phyloP scores from a whole-genome alignment of 2,329 filamentous ascomycete genomes.

The Lachnellula willkommii region DNA sequence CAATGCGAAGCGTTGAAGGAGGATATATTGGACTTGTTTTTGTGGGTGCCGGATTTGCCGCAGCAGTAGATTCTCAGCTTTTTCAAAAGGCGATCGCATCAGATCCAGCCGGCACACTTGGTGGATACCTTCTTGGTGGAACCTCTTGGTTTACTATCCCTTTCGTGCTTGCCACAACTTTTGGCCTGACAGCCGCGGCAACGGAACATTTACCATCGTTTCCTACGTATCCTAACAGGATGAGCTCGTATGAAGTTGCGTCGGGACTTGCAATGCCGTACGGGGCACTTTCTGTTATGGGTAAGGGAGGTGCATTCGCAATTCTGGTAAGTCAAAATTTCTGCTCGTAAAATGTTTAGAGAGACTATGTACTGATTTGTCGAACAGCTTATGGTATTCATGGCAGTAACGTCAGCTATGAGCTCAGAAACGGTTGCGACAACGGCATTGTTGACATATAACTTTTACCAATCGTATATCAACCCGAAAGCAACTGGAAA shows the following conservation, averaged over 20 bases:
- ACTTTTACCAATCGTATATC: conserved; percentile 46
- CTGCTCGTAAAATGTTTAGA: no score
- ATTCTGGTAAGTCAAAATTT: conserved; percentile 40
- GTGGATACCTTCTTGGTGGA: conserved; percentile 72
- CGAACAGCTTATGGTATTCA: conserved; percentile 57
- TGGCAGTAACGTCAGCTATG: conserved; percentile 58
- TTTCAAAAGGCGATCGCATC: conserved; percentile 90
- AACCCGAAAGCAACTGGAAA: conserved; percentile 41
- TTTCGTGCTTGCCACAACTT: conserved; percentile 77
- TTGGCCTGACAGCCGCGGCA: conserved; percentile 73
- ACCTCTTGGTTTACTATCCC: conserved; percentile 86
- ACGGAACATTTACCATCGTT: conserved; percentile 63
- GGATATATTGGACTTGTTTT: conserved; percentile 73
- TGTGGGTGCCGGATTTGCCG: conserved; percentile 67
- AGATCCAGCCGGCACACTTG: conserved; percentile 72
- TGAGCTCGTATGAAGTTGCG: conserved; percentile 65
- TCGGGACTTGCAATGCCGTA: conserved; percentile 63
- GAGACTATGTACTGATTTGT: no score
- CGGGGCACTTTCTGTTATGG: conserved; percentile 63
- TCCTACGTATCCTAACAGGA: conserved; percentile 58
- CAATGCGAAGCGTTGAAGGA: conserved; percentile 72
- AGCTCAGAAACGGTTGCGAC: conserved; percentile 5
- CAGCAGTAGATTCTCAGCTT: conserved; percentile 11
- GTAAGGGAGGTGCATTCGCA: conserved; percentile 60
- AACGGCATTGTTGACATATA: conserved; percentile 42